These are phyloP conservation scores for Thalia dealbata DNA, from an alignment of 176 grass and related monocot species.

Conservation along the genomic window DNA sequence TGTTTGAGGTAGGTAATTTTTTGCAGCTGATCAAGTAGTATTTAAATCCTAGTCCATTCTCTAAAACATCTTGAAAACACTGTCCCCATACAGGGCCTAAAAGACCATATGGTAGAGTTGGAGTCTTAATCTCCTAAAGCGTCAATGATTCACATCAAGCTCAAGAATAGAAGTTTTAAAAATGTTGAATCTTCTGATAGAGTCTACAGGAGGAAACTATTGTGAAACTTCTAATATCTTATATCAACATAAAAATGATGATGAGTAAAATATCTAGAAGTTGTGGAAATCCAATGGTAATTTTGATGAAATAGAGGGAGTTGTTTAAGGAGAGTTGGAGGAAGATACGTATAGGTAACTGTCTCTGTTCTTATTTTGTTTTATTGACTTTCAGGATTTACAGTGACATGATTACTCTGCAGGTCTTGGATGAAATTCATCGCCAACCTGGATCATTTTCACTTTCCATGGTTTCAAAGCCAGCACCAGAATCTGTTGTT, in stretches of 20 bases:
- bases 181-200: too few relatives aligned
- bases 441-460: constrained; percentile 65
- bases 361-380: neutral
- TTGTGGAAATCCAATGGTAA: too few relatives aligned
- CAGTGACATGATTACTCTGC: constrained; percentile 12
- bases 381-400: neutral
- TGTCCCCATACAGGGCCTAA: too few relatives aligned
- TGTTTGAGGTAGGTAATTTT: constrained; percentile 76
- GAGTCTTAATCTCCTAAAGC: neutral
- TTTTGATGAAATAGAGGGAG: neutral
- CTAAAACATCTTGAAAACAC: neutral
- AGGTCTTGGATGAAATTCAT: constrained; percentile 99
- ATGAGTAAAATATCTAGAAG: too few relatives aligned
- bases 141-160: neutral
- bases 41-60: neutral
- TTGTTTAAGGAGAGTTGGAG: neutral
- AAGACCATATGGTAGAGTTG: neutral
- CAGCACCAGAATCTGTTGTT: constrained; percentile 83
- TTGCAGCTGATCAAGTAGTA: neutral
- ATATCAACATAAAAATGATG: too few relatives aligned
- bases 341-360: neutral
- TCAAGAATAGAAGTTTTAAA: neutral
- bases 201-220: too few relatives aligned
- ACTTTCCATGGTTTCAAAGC: constrained; percentile 59
- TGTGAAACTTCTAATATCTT: too few relatives aligned